Evolutionary conservation across 192 early-diverging fungal genomes (phyloP).

Genomic region (Backusella sp.): DNA sequence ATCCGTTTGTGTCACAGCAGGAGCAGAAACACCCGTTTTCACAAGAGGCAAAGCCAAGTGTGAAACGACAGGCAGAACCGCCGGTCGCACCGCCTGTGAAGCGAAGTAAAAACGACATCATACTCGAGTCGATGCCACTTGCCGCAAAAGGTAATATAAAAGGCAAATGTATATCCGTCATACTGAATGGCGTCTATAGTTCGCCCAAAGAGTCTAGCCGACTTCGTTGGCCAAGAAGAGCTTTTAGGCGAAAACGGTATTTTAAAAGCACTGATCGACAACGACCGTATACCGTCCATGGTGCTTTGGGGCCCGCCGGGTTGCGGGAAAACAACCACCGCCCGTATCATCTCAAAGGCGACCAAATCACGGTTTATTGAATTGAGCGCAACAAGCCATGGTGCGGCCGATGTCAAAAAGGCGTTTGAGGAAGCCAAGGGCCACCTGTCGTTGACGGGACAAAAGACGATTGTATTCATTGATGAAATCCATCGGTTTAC

Average conservation of each 20-base stretch:
- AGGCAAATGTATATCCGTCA: too few species aligned
- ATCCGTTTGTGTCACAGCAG: background rate
- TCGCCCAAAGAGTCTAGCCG: conserved; percentile 55
- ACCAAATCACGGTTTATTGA: conserved; percentile 50
- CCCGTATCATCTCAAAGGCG: conserved; percentile 47
- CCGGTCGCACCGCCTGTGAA: conserved; percentile 22
- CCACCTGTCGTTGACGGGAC: conserved; percentile 49
- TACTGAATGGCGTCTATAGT: conserved; percentile 18
- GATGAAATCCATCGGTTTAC: conserved; percentile 93
- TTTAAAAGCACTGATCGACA: conserved; percentile 62
- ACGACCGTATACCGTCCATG: conserved; percentile 70
- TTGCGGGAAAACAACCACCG: conserved; percentile 36
- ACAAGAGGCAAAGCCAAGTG: background rate
- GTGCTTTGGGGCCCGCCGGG: conserved; percentile 67
- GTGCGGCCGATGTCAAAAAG: conserved; percentile 61
- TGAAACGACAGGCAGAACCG: background rate
- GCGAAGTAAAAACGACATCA: conserved; percentile 25
- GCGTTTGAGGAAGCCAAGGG: conserved; percentile 70
- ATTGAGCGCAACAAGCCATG: conserved; percentile 53
- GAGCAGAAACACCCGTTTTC: background rate
- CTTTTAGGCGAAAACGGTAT: conserved; percentile 65
- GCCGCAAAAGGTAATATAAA: conserved; percentile 50
- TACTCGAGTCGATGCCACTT: conserved; percentile 49
- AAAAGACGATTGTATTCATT: conserved; percentile 74
- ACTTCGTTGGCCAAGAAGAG: conserved; percentile 73